Evolutionary conservation across 2,329 filamentous ascomycete species (phyloP), one percentile per base, ranked within the genome.

Genomic region (Cercospora sp.): DNA sequence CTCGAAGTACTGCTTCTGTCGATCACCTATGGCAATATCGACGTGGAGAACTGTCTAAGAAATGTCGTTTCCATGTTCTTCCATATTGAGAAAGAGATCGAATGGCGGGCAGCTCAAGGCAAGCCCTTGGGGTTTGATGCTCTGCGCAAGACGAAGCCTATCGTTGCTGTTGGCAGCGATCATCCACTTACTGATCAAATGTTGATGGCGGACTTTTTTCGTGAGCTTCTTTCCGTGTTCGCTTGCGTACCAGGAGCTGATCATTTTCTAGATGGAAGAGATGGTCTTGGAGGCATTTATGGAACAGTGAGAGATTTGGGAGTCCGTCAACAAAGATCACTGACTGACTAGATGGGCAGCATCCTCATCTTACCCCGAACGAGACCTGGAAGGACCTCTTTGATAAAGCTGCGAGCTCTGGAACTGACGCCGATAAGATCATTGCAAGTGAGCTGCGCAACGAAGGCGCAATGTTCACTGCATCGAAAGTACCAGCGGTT

Each of bases 61-160:
- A 99, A 99, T 80, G 89, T 91, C 16, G 90, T 98, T 45, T 91
- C 93, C 26, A 84, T 98, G 69, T 98, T 99, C 82, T 90, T 97
- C 75, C 90, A 96, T 67, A 86, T 99, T 63, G 93, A 96, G 72
- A 92, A 93, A 77, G 95, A 99, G 81, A 85, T 93, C 73, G 85
- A 87, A 72, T 98, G 94, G 94, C 87, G 95, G 70, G 88, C 87
- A 77, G 82, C 87, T 12, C 86, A 88, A 51, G 91, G 91, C 18
- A 86, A 84, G 65, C 81, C 87, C 0, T 84, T 89, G 65, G 91
- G 92, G 0, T 98, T 93, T 74, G 89, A 89, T 62, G 85, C 88
- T 7, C 82, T 98, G 79, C 87, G 86, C 72, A 84, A 86, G 13
- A 88, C 83, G 78, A 96, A 92, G 80, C 94, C 78, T 16, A 42